Evolutionary conservation across 805 yeast genomes (phyloP).

Genomic region (Candida insectorum): DNA sequence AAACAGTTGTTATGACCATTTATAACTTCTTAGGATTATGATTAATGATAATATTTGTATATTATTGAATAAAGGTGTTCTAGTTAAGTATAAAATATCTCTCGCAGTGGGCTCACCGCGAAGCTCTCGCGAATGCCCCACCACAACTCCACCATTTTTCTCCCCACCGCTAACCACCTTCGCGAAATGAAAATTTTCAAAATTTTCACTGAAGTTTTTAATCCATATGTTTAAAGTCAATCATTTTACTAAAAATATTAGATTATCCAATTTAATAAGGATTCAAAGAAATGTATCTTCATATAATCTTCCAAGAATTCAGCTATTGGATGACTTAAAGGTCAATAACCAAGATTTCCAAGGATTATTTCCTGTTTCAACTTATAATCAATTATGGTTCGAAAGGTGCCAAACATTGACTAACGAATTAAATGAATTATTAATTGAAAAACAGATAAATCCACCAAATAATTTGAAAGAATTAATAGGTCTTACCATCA

Average conservation of each 20-base stretch:
- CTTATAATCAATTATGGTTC: slow-evolving; percentile 38
- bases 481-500: slow-evolving; percentile 40
- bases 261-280: not conserved
- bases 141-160: too few species aligned
- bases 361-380: slow-evolving; percentile 31
- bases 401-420: slow-evolving; percentile 33
- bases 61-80: slow-evolving; percentile 3
- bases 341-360: slow-evolving; percentile 24
- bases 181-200: too few species aligned
- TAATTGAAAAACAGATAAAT: slow-evolving; percentile 25
- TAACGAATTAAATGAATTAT: slow-evolving; percentile 29
- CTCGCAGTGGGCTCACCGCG: too few species aligned
- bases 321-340: slow-evolving; percentile 27
- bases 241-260: too few species aligned
- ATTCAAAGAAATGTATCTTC: slow-evolving; percentile 1
- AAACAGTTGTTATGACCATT: not conserved
- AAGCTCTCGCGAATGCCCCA: too few species aligned
- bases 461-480: slow-evolving; percentile 22
- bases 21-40: too few species aligned
- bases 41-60: slow-evolving; percentile 7
- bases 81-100: too few species aligned
- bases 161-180: too few species aligned
- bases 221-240: not conserved
- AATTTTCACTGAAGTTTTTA: too few species aligned
- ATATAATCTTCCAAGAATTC: slow-evolving; percentile 31